Evolutionary conservation across 805 yeast species (phyloP), one percentile per base, ranked within the genome.

Genomic region (Ogataea glucozyma): DNA sequence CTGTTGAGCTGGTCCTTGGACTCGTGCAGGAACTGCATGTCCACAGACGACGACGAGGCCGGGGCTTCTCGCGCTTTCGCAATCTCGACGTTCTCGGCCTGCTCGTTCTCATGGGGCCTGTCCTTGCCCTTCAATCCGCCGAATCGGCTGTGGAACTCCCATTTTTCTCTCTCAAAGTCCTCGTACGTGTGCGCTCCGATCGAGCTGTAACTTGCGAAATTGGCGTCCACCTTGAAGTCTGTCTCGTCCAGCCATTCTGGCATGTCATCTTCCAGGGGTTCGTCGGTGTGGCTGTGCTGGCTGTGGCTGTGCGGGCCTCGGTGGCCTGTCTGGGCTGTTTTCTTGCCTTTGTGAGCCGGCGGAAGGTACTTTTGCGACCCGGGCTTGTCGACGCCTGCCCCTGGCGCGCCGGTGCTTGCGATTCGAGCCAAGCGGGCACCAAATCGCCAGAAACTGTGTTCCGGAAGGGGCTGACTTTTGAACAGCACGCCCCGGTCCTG

Each of bases 181-280:
- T 59, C 58, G 31, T 51, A 48, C 9, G 63, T 54, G 42, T 56
- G 61, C 3, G 46, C 18, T 2, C 63, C 63, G 14, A 52, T 53
- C 3, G 44, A 26, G 27, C 47, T 40, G 45, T 60, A 62, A 4
- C 52, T 40, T 6, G 58, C 49, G 29, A 62, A 57, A 44, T 53
- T 60, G n/a, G 47, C 32, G 32, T 62, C 66, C 9, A 56, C 56
- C 31, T 60, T 57, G 47, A 62, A 62, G 39, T 62, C 64, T 2
- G 62, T 56, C 30, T 61, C 67, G 14, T 52, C 57, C 26, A 56
- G 47, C 67, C 67, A 62, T 38, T 55, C 65, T 1, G 66, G 66
- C 10, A 37, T 36, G 12, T 50, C 59, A 4, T 58, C 61, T 7
- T 53, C 57, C 2, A 21, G 22, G 4, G 32, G 35, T 9, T 47